phyloP scores from a whole-genome alignment of 192 early-diverging fungal genomes.

The Umbelopsis sp. region DNA sequence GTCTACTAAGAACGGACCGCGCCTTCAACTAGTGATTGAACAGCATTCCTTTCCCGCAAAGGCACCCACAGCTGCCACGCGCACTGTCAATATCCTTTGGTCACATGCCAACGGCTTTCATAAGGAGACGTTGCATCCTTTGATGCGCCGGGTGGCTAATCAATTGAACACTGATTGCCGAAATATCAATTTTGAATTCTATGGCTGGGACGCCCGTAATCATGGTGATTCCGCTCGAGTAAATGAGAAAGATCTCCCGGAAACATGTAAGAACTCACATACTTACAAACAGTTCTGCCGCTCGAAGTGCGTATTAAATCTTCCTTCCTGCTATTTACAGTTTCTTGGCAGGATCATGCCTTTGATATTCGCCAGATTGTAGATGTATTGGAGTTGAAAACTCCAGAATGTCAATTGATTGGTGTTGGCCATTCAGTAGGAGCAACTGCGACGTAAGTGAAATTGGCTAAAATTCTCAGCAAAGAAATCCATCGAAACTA shows the following conservation, averaged over 20 bases:
- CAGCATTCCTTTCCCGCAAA: conserved; percentile 22
- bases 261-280: conserved; percentile 36
- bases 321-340: conserved; percentile 23
- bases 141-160: conserved; percentile 41
- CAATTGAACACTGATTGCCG: conserved; percentile 23
- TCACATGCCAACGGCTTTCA: conserved; percentile 63
- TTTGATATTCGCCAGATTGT: conserved; percentile 52
- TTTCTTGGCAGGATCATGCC: conserved; percentile 56
- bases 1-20: conserved; percentile 12
- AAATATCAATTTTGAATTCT: conserved; percentile 38
- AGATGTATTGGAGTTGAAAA: conserved; percentile 39
- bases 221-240: conserved; percentile 61
- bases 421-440: conserved; percentile 66
- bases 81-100: conserved; percentile 43
- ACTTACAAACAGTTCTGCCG: conserved; percentile 22
- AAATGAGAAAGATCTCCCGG: conserved; percentile 45
- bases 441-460: conserved; percentile 32
- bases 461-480: background rate
- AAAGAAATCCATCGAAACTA: too few relatives aligned
- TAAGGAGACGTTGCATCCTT: conserved; percentile 61
- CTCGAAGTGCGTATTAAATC: background rate
- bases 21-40: conserved; percentile 25
- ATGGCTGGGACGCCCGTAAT: conserved; percentile 56
- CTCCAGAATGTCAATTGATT: conserved; percentile 34
- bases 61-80: background rate